Base-by-base conservation (phyloP, 306 rosid species). In the Castanea mollissima region DNA sequence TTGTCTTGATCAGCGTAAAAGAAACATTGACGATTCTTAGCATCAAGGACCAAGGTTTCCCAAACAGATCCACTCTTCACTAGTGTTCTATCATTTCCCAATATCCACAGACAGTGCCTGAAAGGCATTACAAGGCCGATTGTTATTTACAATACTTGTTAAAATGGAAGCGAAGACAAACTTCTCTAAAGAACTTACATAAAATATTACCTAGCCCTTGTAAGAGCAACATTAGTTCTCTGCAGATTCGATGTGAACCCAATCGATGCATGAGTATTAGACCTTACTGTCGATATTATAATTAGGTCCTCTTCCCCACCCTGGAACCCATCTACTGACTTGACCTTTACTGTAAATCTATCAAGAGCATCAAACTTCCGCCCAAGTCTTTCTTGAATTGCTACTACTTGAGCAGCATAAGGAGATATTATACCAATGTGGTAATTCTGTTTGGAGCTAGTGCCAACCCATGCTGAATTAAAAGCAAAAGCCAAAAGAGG, bases 301-400 rank as follows among this genome's bases (percentile, higher is more conserved):
- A 93, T 83, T 38, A 93, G 58, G 51, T 93, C 98, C 32, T 86
- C 90, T 72, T 93, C 98, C 2, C 97, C 98, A 49, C 97, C 98
- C 67, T 93, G 98, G 23, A 90, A 93, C 2, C 94, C 97, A 69
- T 93, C 97, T 41, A 91, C 78, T 38, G 97, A 81, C 63, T 87
- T 90, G 35, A 91, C 97, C 38, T 91, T 87, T 77, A 93, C 93
- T 15, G 44, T 44, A 72, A 93, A 93, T 11, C 92, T 91, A 32
- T 84, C 75, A 25, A n/a, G 27, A 4, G 27, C 56, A 8, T 84
- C 87, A 55, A 86, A 91, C 83, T 41, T 81, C 10, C 55, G 52
- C 29, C 91, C 90, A 71, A 93, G 74, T 63, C 78, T 79, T 20
- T 85, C 92, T 79, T 80, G 82, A 75, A 93, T 81, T 0, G 90